A percentile compares a stretch with the other conserved stretches of the same genome.
Conservation (phyloP, 2,329 filamentous ascomycete genomes). For the Ascochyta rabiei region DNA sequence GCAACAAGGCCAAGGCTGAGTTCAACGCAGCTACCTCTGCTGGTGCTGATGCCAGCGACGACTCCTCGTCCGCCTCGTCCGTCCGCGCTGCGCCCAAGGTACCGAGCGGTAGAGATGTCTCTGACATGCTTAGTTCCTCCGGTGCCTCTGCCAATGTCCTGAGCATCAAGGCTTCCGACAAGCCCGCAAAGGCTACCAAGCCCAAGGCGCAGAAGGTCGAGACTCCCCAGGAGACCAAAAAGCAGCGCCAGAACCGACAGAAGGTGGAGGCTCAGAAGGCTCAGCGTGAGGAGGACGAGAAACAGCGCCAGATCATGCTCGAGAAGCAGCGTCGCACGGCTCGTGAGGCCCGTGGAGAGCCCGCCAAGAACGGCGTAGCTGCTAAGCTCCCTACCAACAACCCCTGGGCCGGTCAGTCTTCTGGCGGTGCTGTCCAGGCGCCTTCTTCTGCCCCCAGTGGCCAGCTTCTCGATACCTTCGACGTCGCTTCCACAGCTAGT, state of each 20-base stretch:
- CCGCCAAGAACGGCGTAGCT: conserved; percentile 77
- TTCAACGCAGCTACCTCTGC: conserved; percentile 64
- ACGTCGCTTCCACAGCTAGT: conserved; percentile 50
- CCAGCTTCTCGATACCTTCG: conserved; percentile 59
- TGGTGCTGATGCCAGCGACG: conserved; percentile 80
- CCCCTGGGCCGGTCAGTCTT: conserved; percentile 57
- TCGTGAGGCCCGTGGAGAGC: conserved; percentile 79
- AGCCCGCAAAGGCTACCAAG: conserved; percentile 63
- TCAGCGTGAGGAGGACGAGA: conserved; percentile 77
- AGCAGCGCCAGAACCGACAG: conserved; percentile 89
- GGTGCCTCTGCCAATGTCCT: conserved; percentile 73
- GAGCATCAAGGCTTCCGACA: conserved; percentile 73
- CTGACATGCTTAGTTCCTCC: conserved; percentile 87
- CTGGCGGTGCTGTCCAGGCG: conserved; percentile 31
- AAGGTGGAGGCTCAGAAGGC: conserved; percentile 84
- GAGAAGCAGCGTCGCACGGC: conserved; percentile 85
- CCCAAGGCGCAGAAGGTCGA: conserved; percentile 64
- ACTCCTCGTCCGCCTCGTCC: conserved; percentile 73
- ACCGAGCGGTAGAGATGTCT: conserved; percentile 71
- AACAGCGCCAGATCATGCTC: conserved; percentile 73
- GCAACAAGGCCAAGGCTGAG: conserved; percentile 40
- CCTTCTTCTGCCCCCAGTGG: conserved; percentile 28
- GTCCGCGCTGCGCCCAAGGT: conserved; percentile 53
- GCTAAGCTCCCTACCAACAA: conserved; percentile 57
- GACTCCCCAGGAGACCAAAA: conserved; percentile 77